Evolutionary conservation across 2,329 filamentous ascomycete genomes (phyloP), one percentile per base, ranked within the genome.

Genomic region (Apiospora pterosperma): DNA sequence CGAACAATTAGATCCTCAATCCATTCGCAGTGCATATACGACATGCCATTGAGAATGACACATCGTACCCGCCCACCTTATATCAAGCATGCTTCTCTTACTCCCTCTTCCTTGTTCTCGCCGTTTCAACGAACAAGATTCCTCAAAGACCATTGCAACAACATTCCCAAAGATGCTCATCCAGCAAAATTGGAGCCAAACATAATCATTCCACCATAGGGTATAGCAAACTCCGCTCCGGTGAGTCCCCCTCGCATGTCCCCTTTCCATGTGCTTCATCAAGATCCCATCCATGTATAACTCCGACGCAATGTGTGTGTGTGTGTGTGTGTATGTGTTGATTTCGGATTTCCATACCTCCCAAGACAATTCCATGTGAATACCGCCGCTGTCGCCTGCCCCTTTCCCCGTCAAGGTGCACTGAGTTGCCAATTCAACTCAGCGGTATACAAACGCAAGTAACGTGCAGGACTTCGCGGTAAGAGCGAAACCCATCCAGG

Each of bases 151-250:
- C 44, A 31, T 8, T 52, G n/a, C 31, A 52, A 31, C 25, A 31
- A 31, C 44, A 31, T 31, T 31, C 44, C 44, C 44, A 52, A 52
- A 52, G 28, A 52, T 52, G 44, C 44, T 31, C 48, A 55, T 55
- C 48, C 48, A 55, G 48, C 48, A 55, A 55, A 52, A 55, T 34
- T 34, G 16, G 34, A 55, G 48, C 48, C 48, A 55, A 55, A 55
- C 28, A 55, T 55, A 55, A 55, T 34, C 48, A 55, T 34, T 55
- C 48, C 48, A 55, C 48, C 48, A n/a, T 55, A 25, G 60, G 60
- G 60, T 62, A 62, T 62, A 62, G 60, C 60, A 62, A 62, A 62
- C 60, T 62, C 60, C 60, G 41, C 60, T 44, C 60, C 38, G n/a
- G 28, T 55, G 48, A 55, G 48, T 34, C 48, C 48, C 48, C 34